Evolutionary conservation across 83 land plant genomes (phyloP).

Genomic region (Picea engelmannii): DNA sequence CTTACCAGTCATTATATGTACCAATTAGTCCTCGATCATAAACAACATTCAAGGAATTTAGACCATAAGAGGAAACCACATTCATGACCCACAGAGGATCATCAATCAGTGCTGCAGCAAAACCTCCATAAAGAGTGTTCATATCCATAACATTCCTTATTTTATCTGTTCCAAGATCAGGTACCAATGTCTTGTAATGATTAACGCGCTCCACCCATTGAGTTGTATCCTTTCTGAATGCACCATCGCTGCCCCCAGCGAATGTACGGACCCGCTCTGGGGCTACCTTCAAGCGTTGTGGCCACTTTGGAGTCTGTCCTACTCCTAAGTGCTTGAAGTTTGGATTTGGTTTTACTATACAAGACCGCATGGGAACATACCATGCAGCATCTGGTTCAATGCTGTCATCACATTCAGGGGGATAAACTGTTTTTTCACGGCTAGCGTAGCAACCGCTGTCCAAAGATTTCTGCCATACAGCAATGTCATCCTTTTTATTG

Average conservation of each 20-base stretch:
- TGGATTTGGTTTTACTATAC: constrained; percentile 58
- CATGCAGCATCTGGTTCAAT: constrained; percentile 91
- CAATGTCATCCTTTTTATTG: constrained; percentile 83
- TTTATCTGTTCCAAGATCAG: constrained; percentile 69
- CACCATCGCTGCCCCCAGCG: constrained; percentile 55
- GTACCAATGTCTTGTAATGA: constrained; percentile 80
- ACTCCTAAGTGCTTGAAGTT: constrained; percentile 52
- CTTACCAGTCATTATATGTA: constrained; percentile 85
- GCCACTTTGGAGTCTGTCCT: constrained; percentile 79
- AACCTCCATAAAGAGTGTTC: constrained; percentile 90
- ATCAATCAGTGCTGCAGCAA: constrained; percentile 77
- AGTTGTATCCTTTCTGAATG: constrained; percentile 71
- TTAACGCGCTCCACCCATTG: constrained; percentile 69
- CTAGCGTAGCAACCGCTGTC: constrained; percentile 71
- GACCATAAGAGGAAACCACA: constrained; percentile 87
- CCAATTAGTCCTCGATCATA: constrained; percentile 93
- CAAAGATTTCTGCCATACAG: constrained; percentile 92
- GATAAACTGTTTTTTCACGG: constrained; percentile 43
- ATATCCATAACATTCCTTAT: constrained; percentile 96
- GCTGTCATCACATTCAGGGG: constrained; percentile 95
- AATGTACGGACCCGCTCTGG: constrained; percentile 65
- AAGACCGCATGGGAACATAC: constrained; percentile 90
- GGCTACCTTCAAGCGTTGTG: constrained; percentile 60
- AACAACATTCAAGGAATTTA: constrained; percentile 72
- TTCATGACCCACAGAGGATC: constrained; percentile 97